phyloP scores from a whole-genome alignment of 441 rosid species.

The Gossypium laxum region DNA sequence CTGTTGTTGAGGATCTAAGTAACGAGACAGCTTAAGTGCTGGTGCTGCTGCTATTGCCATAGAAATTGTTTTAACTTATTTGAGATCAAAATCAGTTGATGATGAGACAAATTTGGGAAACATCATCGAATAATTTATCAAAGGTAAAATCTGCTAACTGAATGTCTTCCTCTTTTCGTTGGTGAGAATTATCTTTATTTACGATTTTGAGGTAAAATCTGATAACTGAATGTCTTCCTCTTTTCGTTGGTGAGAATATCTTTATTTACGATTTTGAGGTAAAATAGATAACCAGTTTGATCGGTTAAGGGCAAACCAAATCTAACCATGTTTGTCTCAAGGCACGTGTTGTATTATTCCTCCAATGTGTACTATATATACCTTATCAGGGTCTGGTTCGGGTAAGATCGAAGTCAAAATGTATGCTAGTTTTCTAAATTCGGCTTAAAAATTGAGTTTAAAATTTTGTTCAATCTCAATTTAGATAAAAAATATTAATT shows the following conservation, averaged over 20 bases:
- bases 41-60: slow-evolving; percentile 31
- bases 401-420: too few species aligned
- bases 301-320: not conserved
- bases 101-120: not conserved
- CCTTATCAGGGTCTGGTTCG: too few species aligned
- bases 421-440: too few species aligned
- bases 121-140: not conserved
- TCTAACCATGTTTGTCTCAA: not conserved
- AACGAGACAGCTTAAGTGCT: slow-evolving; percentile 31
- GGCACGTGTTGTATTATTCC: not conserved
- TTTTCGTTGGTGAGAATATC: not conserved
- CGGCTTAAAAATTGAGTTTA: too few species aligned
- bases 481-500: too few species aligned
- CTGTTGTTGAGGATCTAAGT: slow-evolving; percentile 30
- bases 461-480: too few species aligned
- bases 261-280: not conserved
- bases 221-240: not conserved
- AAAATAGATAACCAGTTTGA: not conserved
- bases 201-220: not conserved
- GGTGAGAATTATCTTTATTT: not conserved
- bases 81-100: not conserved
- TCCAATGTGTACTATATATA: too few species aligned
- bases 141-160: not conserved
- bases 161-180: not conserved
- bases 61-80: slow-evolving; percentile 6